Evolutionary conservation across 1,284 basidiomycete genomes (phyloP).

Genomic region (Phaffia rhodozyma): DNA sequence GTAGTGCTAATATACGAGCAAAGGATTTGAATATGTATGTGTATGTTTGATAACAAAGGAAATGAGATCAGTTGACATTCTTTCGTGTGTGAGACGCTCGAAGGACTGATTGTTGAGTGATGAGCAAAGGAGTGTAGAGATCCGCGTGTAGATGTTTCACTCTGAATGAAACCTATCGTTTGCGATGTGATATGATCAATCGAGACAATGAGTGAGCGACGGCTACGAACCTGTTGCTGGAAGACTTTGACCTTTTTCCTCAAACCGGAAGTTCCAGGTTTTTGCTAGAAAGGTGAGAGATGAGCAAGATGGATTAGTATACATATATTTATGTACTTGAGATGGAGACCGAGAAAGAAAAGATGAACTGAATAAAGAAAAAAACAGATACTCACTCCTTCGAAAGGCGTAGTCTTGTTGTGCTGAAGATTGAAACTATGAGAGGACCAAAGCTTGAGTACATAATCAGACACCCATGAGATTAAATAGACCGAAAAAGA

Average conservation of each 20-base stretch:
- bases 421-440: too few species aligned
- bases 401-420: too few species aligned
- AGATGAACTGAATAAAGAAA: too few species aligned
- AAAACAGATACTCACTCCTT: too few species aligned
- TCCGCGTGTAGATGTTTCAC: neutral
- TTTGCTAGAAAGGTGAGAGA: conserved; percentile 42
- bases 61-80: neutral
- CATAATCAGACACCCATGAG: too few species aligned
- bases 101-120: neutral
- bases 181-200: neutral
- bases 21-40: neutral
- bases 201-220: neutral
- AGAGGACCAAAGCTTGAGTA: too few species aligned
- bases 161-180: neutral
- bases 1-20: conserved; percentile 56
- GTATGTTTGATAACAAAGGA: neutral
- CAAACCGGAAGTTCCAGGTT: conserved; percentile 87
- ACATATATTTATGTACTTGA: too few species aligned
- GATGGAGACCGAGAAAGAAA: too few species aligned
- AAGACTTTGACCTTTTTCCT: conserved; percentile 92
- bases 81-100: neutral
- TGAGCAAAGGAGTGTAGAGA: neutral
- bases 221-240: conserved; percentile 57
- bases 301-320: too few species aligned
- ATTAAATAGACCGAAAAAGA: too few species aligned